These are phyloP conservation scores for Cercospora zeina DNA, from an alignment of 2,329 filamentous ascomycete species.

Conservation along the genomic window DNA sequence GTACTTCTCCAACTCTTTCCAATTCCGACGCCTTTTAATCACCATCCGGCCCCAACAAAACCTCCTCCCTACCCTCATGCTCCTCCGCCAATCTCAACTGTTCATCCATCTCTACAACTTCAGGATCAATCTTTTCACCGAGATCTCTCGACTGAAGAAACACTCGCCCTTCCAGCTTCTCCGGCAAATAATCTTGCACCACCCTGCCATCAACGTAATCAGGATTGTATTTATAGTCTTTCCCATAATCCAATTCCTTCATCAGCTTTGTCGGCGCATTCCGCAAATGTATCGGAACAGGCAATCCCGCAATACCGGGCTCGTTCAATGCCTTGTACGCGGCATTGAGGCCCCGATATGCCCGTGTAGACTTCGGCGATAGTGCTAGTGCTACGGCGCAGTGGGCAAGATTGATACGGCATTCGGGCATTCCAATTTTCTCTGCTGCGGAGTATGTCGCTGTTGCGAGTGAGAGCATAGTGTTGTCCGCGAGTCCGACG, in stretches of 20 bases:
- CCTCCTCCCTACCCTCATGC: conserved; percentile 25
- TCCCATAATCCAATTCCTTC: conserved; percentile 88
- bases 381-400: conserved; percentile 76
- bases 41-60: conserved; percentile 14
- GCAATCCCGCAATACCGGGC: conserved; percentile 76
- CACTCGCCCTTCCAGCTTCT: conserved; percentile 64
- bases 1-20: not conserved
- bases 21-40: conserved; percentile 1
- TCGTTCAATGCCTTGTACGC: conserved; percentile 77
- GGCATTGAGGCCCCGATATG: conserved; percentile 79
- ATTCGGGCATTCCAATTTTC: conserved; percentile 93
- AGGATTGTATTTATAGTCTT: conserved; percentile 95
- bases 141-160: conserved; percentile 82
- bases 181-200: conserved; percentile 85
- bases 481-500: conserved; percentile 84
- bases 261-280: conserved; percentile 92
- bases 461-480: conserved; percentile 78
- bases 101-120: conserved; percentile 34
- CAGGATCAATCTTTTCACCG: conserved; percentile 72
- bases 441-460: conserved; percentile 84
- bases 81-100: conserved; percentile 26
- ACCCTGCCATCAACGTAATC: conserved; percentile 82
- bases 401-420: conserved; percentile 87
- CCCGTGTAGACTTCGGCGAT: conserved; percentile 81
- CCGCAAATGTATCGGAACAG: conserved; percentile 81